Base-by-base conservation (phyloP, 257 asterid genomes). In the Marsdenia floribunda region DNA sequence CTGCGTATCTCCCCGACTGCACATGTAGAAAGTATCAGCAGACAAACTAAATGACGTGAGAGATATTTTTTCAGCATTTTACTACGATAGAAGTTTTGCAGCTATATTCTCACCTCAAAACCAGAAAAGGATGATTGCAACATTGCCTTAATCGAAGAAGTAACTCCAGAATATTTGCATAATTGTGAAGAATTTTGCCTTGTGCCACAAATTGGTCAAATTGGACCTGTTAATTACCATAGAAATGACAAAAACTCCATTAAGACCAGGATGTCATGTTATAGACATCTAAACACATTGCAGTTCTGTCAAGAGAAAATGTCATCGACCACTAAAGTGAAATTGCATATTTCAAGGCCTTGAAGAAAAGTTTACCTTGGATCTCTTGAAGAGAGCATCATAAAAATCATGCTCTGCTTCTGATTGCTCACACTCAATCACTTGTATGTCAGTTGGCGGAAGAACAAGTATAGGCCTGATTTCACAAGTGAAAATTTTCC, bases 91-190 rank as follows among this genome's bases (percentile, higher is more conserved):
- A n/a, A 44, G 35, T 26, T 37, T 22, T 37, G 29, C 13, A 70
- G 66, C 14, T 13, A 8, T 12, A 3, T 59, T 72, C 77, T 60
- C 58, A 90, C 97, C 96, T 90, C 97, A 89, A 87, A 19, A 90
- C 96, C 74, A 92, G 96, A 85, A 88, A 89, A 54, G 97, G 97
- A 76, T 92, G 96, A 82, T 87, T 92, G 86, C 97, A 92, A 54
- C 97, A 92, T 78, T 92, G 97, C 83, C 97, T 90, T 77, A 92
- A 79, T 55, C 96, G 88, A 72, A 92, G 96, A 53, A 92, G 84
- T 73, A 90, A 82, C 85, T 90, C 96, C 21, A 92, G 96, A 79
- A 92, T 92, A 66, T 88, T 92, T 7, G 96, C 96, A 68, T 81
- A 92, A 84, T 92, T 92, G 79, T 90, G 90, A 66, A 90, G 96